Base-by-base conservation (phyloP, 139 green algal species). In the Chlorella sorokiniana region DNA sequence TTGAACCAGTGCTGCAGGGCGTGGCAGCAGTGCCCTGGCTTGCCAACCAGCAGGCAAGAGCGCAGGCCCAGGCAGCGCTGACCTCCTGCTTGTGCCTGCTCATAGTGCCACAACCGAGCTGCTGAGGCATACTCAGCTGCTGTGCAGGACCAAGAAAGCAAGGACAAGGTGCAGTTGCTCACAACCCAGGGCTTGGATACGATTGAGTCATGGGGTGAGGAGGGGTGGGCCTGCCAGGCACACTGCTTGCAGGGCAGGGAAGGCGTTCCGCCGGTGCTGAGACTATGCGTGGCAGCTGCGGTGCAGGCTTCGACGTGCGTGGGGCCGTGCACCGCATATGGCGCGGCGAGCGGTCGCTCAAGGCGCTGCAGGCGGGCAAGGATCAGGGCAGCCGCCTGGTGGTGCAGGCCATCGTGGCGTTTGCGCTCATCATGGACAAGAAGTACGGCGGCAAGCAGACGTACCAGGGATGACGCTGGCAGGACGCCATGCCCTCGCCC, bases 21-120 rank as follows among this genome's bases (percentile, higher is more conserved):
- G 51, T 85, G 38, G 81, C 81, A 18, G 62, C 69, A 51, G 37
- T 85, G 48, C 81, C 81, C 22, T 85, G 81, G 81, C 38, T 85
- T 45, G 5, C 78, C 14, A 31, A 11, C 16, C 37, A 48, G 33
- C 20, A 65, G 31, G 76, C 56, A 29, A 33, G 56, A 6, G 16
- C n/a, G 56, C 56, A n/a, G 16, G 6, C 56, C 18, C 56, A 10
- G 48, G 11, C 48, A 25, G 48, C 48, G 48, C 48, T 16, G 16
- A 16, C 48, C 14, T 11, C 16, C 16, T 59, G 48, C 48, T 25
- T 18, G 59, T 33, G 40, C 31, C n/a, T n/a, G n/a, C n/a, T n/a
- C n/a, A n/a, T n/a, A n/a, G n/a, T n/a, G n/a, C n/a, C n/a, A n/a
- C n/a, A n/a, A n/a, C n/a, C n/a, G n/a, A n/a, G n/a, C n/a, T n/a